phyloP scores from a whole-genome alignment of 164 flowering plant genomes.

The Magnolia sinica region DNA sequence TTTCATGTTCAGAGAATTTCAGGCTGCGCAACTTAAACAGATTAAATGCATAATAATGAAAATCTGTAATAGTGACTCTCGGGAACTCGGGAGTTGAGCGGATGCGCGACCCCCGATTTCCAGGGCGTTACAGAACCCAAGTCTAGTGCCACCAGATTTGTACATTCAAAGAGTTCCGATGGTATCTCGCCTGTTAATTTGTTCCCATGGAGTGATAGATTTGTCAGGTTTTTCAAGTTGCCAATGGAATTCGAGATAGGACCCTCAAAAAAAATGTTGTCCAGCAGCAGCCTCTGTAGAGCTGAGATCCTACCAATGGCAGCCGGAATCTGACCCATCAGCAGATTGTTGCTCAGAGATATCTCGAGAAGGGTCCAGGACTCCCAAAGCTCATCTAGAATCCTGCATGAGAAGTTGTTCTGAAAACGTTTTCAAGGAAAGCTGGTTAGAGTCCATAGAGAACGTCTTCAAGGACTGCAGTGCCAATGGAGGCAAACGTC shows the following conservation, averaged over 20 bases:
- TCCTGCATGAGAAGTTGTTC: slow-evolving; percentile 43
- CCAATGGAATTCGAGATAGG: slow-evolving; percentile 48
- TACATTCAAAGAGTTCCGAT: slow-evolving; percentile 42
- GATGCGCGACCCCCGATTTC: too few species aligned
- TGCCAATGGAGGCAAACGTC: too few species aligned
- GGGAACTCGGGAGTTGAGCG: too few species aligned
- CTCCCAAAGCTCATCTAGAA: slow-evolving; percentile 52
- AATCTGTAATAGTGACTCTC: too few species aligned
- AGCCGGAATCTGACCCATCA: slow-evolving; percentile 40
- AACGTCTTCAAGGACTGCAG: too few species aligned
- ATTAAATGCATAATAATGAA: too few species aligned
- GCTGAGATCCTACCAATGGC: slow-evolving; percentile 22
- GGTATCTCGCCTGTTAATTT: slow-evolving; percentile 46
- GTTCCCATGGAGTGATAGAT: slow-evolving; percentile 57
- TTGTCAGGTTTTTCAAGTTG: slow-evolving; percentile 48
- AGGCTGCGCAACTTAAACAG: too few species aligned
- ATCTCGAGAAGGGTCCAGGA: slow-evolving; percentile 54
- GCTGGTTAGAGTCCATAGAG: too few species aligned
- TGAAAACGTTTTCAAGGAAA: slow-evolving; percentile 17
- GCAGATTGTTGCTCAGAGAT: slow-evolving; percentile 39
- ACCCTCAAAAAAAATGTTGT: slow-evolving; percentile 49
- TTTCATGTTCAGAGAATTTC: too few species aligned
- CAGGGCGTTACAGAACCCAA: too few species aligned
- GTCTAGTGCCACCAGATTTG: slow-evolving; percentile 48
- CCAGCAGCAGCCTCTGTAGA: slow-evolving; percentile 45